Conservation (phyloP, 2,329 filamentous ascomycete genomes). For the Colletotrichum sp. region DNA sequence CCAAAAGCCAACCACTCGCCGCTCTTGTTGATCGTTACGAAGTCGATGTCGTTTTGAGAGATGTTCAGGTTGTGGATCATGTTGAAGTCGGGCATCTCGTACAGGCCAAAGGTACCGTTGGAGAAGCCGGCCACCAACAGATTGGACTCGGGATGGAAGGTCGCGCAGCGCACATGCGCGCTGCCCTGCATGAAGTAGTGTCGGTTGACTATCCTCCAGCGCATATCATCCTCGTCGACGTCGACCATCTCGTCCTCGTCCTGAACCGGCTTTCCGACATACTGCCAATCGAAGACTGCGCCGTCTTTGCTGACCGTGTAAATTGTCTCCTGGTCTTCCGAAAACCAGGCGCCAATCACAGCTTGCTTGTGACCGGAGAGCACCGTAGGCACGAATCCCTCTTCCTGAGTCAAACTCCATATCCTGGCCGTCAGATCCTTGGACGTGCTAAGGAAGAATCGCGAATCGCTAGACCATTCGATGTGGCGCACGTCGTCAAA, state of each 20-base stretch:
- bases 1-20: constrained; percentile 98
- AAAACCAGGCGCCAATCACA: constrained; percentile 96
- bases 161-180: constrained; percentile 86
- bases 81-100: constrained; percentile 95
- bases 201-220: constrained; percentile 89
- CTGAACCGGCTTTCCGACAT: constrained; percentile 64
- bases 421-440: constrained; percentile 92
- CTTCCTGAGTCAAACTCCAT: constrained; percentile 90
- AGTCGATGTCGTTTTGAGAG: constrained; percentile 95
- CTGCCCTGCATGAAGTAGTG: constrained; percentile 95
- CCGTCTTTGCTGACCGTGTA: constrained; percentile 98
- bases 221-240: constrained; percentile 67
- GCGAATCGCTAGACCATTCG: constrained; percentile 94
- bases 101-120: constrained; percentile 90
- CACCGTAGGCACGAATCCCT: constrained; percentile 88
- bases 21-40: constrained; percentile 89
- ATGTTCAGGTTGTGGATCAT: constrained; percentile 93
- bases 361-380: constrained; percentile 89
- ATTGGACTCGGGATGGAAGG: constrained; percentile 85
- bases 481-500: constrained; percentile 87
- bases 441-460: constrained; percentile 91
- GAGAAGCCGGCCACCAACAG: constrained; percentile 97
- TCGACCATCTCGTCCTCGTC: constrained; percentile 65
- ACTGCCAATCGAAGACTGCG: constrained; percentile 95
- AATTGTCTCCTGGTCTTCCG: constrained; percentile 90